Evolutionary conservation across 306 rosid genomes (phyloP), one percentile per base, ranked within the genome.

Genomic region (Ochetophila trinervis): DNA sequence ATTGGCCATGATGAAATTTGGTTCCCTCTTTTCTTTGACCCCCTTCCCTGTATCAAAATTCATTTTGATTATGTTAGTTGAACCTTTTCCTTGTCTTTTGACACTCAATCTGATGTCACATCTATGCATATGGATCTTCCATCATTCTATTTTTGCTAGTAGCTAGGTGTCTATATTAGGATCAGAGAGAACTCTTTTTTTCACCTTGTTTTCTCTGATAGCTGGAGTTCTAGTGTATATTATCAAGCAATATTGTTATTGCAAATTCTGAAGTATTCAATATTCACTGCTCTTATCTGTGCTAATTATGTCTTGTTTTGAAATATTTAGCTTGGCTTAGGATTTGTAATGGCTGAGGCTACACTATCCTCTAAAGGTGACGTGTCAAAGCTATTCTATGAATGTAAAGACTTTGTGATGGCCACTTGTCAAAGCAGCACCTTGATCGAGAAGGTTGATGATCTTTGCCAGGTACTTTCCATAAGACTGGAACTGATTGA

Each of bases 341-440:
- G 99, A 59, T 77, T 90, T 70, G 78, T 78, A 51, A 77, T 84
- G 47, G 97, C 96, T 4, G 99, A 94, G 80, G 66, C 85, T 35
- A 52, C 62, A 66, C 80, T 90, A 66, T 81, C 84, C 35, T 61
- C 68, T n/a, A 82, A 72, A 63, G 70, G 71, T 20, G 88, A 88
- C 67, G 85, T 94, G 80, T 87, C 85, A 55, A 94, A 86, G 85
- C 66, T 86, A 59, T 94, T 94, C 80, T 72, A 42, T 70, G 97
- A 94, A 72, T 94, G 99, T 88, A 94, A 90, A 83, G 99, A 85
- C 61, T 94, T 84, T 63, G 40, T 79, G 49, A 77, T 82, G 52
- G 76, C 83, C 57, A 65, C 84, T 40, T 81, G 91, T 77, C 97
- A 86, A 81, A 58, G 85, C 61, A 64, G 66, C 76, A 62, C 37